A percentile compares a stretch with the other conserved stretches of the same genome.
phyloP scores from a whole-genome alignment of 73 alveolate species.

The Tetrahymena borealis region DNA sequence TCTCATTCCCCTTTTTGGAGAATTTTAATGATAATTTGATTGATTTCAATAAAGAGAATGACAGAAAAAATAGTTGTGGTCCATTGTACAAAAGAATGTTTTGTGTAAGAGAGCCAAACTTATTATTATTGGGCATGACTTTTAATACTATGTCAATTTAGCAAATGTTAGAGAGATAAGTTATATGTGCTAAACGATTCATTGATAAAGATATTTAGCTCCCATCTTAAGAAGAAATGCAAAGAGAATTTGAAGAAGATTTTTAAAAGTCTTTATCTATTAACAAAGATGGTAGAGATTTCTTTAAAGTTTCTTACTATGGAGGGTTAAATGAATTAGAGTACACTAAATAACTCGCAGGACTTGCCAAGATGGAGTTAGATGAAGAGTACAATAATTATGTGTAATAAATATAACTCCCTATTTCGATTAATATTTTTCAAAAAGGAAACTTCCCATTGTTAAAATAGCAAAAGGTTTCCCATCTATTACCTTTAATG shows the following conservation, averaged over 20 bases:
- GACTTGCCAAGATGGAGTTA: background rate
- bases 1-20: background rate
- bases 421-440: background rate
- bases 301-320: background rate
- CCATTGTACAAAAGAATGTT: background rate
- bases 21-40: background rate
- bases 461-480: background rate
- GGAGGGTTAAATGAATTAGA: background rate
- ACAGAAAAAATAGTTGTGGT: background rate
- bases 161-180: background rate
- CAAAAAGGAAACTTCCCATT: background rate
- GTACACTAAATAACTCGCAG: background rate
- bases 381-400: background rate
- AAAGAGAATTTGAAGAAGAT: background rate
- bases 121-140: background rate
- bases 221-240: background rate
- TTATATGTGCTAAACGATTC: background rate
- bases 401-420: background rate
- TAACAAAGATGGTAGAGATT: background rate
- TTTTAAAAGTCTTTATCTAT: background rate
- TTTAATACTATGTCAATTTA: background rate
- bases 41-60: background rate
- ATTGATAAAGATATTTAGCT: background rate
- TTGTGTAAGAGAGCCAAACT: background rate
- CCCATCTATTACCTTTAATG: background rate